Conservation (phyloP, 2,329 filamentous ascomycete genomes). For the Monilinia polystroma region DNA sequence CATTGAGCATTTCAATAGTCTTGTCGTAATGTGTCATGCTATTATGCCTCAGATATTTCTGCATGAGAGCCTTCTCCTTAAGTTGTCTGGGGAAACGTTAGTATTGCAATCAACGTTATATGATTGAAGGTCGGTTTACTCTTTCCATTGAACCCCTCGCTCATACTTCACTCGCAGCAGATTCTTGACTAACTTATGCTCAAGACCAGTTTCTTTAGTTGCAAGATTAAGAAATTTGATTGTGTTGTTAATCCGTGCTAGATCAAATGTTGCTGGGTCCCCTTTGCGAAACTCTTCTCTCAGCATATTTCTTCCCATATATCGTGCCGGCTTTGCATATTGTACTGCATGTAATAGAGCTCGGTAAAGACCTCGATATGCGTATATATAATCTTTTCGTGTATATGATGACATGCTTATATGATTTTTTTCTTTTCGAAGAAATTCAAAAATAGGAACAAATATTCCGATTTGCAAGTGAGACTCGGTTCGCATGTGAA, state of each 20-base stretch:
- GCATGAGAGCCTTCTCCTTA: conserved; percentile 17
- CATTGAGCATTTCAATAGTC: conserved; percentile 71
- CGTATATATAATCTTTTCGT: conserved; percentile 51
- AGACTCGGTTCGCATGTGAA: conserved; percentile 22
- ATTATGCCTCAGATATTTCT: conserved; percentile 33
- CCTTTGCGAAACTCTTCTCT: conserved; percentile 57
- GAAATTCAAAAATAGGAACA: not conserved
- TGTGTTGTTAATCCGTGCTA: conserved; percentile 59
- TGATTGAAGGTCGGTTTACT: conserved; percentile 4
- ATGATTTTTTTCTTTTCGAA: no score
- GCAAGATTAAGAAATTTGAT: conserved; percentile 69
- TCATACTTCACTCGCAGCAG: conserved; percentile 51
- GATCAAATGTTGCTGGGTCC: conserved; percentile 48
- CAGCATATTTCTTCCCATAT: conserved; percentile 58
- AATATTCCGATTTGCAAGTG: not conserved
- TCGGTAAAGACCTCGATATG: conserved; percentile 70
- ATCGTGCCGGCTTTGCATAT: conserved; percentile 67
- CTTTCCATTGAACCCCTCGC: conserved; percentile 23
- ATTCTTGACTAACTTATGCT: conserved; percentile 72
- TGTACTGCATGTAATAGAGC: conserved; percentile 67
- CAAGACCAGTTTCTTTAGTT: conserved; percentile 60
- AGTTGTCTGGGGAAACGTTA: conserved; percentile 1
- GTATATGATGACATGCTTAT: not conserved
- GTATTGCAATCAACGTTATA: not conserved
- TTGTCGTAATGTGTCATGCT: conserved; percentile 60